phyloP scores from a whole-genome alignment of 2,329 filamentous ascomycete genomes.

The Fusarium sp. region DNA sequence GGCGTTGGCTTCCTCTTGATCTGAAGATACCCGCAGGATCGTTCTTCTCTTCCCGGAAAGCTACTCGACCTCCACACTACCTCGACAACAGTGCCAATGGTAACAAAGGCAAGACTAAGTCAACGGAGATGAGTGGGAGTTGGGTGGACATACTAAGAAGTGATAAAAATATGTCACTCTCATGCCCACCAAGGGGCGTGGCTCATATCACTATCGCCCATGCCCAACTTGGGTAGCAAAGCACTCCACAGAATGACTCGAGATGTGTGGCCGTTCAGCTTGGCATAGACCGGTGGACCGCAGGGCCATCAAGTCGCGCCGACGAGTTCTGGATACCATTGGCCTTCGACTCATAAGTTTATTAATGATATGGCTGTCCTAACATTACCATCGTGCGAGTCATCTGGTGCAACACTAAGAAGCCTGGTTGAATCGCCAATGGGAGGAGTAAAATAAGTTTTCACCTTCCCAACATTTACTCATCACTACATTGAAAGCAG shows the following conservation, averaged over 20 bases:
- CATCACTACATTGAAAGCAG: background rate
- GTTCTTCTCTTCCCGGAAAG: constrained; percentile 6
- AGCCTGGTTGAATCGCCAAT: background rate
- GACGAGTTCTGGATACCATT: background rate
- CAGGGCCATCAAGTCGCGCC: background rate
- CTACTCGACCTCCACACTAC: constrained; percentile 16
- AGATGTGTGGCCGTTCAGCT: background rate
- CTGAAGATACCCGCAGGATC: constrained; percentile 14
- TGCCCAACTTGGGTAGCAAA: background rate
- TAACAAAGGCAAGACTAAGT: background rate
- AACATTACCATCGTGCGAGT: background rate
- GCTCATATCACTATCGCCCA: background rate
- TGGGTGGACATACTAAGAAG: constrained; percentile 23
- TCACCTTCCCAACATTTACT: background rate
- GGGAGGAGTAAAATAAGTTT: background rate
- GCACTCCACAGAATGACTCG: background rate
- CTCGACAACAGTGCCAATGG: background rate
- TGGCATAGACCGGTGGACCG: background rate
- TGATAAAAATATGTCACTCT: constrained; percentile 10
- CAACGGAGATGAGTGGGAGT: constrained; percentile 12
- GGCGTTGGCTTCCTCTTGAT: background rate
- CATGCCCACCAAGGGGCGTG: background rate
- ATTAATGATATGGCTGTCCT: background rate
- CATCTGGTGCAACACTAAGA: background rate
- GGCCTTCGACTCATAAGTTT: background rate